Conservation (phyloP, 768 basidiomycete genomes). For the Suillus subaureus region DNA sequence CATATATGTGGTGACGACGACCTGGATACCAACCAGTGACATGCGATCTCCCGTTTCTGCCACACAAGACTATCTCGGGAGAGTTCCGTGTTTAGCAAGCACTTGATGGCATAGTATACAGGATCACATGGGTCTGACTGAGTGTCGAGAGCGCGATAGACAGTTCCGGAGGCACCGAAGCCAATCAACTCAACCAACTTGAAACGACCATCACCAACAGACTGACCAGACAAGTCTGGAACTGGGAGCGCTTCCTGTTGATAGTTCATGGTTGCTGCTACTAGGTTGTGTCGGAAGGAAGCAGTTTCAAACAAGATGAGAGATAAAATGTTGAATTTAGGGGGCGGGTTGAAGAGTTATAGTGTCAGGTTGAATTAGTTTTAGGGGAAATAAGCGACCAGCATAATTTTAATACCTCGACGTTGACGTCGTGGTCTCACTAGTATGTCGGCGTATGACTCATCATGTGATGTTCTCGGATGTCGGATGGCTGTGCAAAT, state of each 20-base stretch:
- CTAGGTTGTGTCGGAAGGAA: background rate
- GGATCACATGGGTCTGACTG: conserved; percentile 39
- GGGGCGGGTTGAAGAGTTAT: background rate
- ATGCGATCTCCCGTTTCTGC: conserved; percentile 68
- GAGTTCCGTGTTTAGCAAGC: conserved; percentile 58
- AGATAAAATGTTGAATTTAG: background rate
- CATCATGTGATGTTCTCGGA: background rate
- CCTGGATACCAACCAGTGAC: conserved; percentile 51
- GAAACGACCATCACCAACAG: conserved; percentile 61
- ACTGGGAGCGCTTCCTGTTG: conserved; percentile 36
- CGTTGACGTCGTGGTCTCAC: background rate
- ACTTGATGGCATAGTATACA: conserved; percentile 71
- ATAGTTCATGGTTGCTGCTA: background rate
- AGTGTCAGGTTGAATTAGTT: background rate
- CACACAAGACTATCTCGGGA: conserved; percentile 56
- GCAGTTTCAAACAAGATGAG: background rate
- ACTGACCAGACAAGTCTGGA: conserved; percentile 45
- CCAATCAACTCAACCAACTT: conserved; percentile 65
- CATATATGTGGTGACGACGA: conserved; percentile 61
- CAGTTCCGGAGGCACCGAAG: conserved; percentile 74
- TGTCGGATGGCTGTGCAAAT: too few species aligned
- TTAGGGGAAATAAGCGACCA: background rate
- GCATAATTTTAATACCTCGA: background rate
- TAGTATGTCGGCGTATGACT: background rate
- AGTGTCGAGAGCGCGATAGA: conserved; percentile 69